Evolutionary conservation across 768 basidiomycete genomes (phyloP).

Genomic region (Rubroboletus pulcherrimus): DNA sequence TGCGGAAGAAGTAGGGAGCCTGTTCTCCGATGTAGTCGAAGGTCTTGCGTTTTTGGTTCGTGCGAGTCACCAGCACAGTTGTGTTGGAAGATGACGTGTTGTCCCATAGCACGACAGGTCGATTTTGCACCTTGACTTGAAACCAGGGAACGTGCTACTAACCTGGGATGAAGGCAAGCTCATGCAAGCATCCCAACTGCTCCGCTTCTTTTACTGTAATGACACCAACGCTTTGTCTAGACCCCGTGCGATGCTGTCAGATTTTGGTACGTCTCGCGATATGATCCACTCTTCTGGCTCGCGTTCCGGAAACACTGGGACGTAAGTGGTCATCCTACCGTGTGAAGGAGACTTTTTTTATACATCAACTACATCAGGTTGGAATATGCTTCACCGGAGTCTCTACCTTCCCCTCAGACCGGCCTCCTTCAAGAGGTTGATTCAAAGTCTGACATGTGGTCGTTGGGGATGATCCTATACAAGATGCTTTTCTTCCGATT

Average conservation of each 20-base stretch:
- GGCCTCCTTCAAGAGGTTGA: slow-evolving; percentile 69
- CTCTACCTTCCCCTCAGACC: slow-evolving; percentile 62
- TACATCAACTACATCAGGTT: slow-evolving; percentile 40
- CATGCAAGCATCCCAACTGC: slow-evolving; percentile 47
- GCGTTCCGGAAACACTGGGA: slow-evolving; percentile 93
- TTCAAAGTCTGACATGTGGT: slow-evolving; percentile 96
- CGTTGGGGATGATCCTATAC: slow-evolving; percentile 92
- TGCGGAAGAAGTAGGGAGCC: slow-evolving; percentile 73
- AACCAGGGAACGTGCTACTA: slow-evolving; percentile 89
- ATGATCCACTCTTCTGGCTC: slow-evolving; percentile 67
- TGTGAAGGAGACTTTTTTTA: neutral
- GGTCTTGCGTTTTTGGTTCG: slow-evolving; percentile 83
- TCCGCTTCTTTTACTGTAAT: neutral
- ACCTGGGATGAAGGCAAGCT: slow-evolving; percentile 87
- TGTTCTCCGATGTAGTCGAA: slow-evolving; percentile 83
- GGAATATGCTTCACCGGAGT: slow-evolving; percentile 89
- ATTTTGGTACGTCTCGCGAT: slow-evolving; percentile 93
- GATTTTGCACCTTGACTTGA: slow-evolving; percentile 90
- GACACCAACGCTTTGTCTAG: slow-evolving; percentile 34
- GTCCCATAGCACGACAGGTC: slow-evolving; percentile 65
- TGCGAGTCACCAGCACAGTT: neutral
- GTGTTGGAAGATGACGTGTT: slow-evolving; percentile 4
- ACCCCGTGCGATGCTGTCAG: slow-evolving; percentile 91
- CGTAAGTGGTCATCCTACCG: slow-evolving; percentile 46
- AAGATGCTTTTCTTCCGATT: slow-evolving; percentile 89